Conservation (phyloP, 352 stramenopile species). For the Pythium brachiatum region DNA sequence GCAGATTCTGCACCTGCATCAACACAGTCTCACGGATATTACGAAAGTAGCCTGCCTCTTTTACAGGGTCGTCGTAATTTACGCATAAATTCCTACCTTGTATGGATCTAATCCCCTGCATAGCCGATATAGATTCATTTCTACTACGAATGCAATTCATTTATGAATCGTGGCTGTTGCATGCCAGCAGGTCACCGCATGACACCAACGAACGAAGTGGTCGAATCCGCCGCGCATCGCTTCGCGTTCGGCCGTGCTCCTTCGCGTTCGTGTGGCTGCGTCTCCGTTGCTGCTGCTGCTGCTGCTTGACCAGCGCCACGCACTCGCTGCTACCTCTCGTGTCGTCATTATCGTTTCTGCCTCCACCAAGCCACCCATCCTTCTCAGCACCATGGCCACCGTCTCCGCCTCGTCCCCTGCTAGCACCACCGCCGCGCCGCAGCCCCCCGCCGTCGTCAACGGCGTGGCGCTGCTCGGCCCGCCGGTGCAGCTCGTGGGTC, state of each 20-base stretch:
- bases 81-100: too few relatives aligned
- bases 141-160: neutral
- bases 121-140: neutral
- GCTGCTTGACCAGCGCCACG: neutral
- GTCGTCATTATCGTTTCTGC: neutral
- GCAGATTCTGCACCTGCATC: too few relatives aligned
- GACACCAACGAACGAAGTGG: neutral
- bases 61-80: too few relatives aligned
- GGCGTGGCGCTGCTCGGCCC: constrained; percentile 23
- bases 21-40: too few relatives aligned
- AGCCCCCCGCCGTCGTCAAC: constrained; percentile 18
- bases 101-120: neutral
- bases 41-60: too few relatives aligned
- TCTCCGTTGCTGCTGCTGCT: neutral
- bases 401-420: neutral
- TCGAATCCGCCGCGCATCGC: neutral
- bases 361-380: neutral
- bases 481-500: constrained; percentile 50
- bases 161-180: neutral
- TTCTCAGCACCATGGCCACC: constrained; percentile 16
- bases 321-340: neutral
- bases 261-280: constrained; percentile 8
- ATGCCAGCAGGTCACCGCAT: neutral
- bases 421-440: neutral
- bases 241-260: constrained; percentile 20